Conservation (phyloP, 306 rosid species). For the Benincasa hispida region DNA sequence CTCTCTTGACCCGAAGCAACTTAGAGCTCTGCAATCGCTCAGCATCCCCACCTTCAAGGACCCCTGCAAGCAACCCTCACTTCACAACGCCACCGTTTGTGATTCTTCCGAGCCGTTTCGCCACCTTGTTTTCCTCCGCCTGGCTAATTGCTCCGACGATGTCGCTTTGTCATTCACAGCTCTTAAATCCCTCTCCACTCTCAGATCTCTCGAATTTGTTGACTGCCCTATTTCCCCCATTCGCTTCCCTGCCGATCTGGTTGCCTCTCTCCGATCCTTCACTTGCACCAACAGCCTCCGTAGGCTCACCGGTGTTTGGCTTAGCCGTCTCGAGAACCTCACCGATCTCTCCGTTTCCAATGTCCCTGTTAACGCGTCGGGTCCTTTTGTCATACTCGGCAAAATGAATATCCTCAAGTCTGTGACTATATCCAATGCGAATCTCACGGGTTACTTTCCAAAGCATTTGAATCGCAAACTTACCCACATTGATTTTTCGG, state of each 20-base stretch:
- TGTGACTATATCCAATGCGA: constrained; percentile 50
- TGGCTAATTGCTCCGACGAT: constrained; percentile 62
- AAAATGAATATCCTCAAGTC: constrained; percentile 53
- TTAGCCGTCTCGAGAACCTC: constrained; percentile 55
- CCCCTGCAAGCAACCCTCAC: constrained; percentile 54
- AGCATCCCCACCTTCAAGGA: constrained; percentile 66
- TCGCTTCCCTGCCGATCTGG: constrained; percentile 63
- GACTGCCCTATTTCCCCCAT: constrained; percentile 80
- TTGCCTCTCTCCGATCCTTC: constrained; percentile 55
- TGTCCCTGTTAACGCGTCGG: constrained; percentile 40
- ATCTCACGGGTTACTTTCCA: constrained; percentile 68
- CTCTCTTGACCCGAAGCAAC: constrained; percentile 78
- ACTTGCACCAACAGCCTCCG: constrained; percentile 42
- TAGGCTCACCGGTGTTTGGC: constrained; percentile 69
- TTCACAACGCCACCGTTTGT: constrained; percentile 54
- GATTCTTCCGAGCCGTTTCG: constrained; percentile 69
- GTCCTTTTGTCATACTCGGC: constrained; percentile 68
- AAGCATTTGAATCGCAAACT: constrained; percentile 46
- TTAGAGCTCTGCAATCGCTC: constrained; percentile 69
- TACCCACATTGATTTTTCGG: constrained; percentile 66
- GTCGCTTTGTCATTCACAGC: constrained; percentile 78
- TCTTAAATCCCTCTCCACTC: constrained; percentile 72
- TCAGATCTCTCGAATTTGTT: constrained; percentile 42
- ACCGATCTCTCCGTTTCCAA: constrained; percentile 61
- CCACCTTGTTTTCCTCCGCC: constrained; percentile 58